Evolutionary conservation across 495 filamentous ascomycete genomes (phyloP), one percentile per base, ranked within the genome.

Genomic region (Penicillium bovifimosum): DNA sequence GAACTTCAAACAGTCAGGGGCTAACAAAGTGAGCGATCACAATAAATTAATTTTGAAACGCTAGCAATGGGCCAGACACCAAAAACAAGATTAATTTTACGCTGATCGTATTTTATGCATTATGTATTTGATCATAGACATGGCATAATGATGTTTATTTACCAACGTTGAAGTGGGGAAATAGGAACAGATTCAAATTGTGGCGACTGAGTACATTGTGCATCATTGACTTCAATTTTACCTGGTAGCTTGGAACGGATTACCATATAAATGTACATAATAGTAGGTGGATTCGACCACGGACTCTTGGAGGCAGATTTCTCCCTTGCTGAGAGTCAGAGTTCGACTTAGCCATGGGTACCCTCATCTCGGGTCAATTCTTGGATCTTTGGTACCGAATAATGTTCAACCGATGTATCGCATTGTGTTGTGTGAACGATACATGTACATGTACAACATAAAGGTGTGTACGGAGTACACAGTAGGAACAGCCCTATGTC

Each of bases 171-270:
- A 20, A 41, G 34, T 36, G 34, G 39, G 28, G 40, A 43, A 24
- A 28, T 5, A 13, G 6, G 40, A 28, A 24, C 14, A 3, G 13
- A 7, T 13, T 36, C 14, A 2, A 16, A 7, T 2, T 24, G 53
- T 52, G 53, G 53, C 53, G 45, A 55, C 38, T 52, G 53, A 55
- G 53, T 45, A 51, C 53, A 38, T 3, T 13, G 16, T 55, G 47
- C 47, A 55, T 55, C 47, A 55, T 51, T 27, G 39, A 8, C 16
- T 24, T 13, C 20, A 24, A 24, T 24, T 4, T 24, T 24, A 4
- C 20, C 20, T 24, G 20, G 20, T 24, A 24, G n/a, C 4, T 24
- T 2, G 20, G 20, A 24, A 24, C 20, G 4, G 20, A 24, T 24
- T 2, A 24, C 20, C 20, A 24, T 24, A 24, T 24, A 24, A 24